These are phyloP conservation scores for Aspergillus nidulans DNA, from an alignment of 495 filamentous ascomycete genomes.

Conservation along the genomic window DNA sequence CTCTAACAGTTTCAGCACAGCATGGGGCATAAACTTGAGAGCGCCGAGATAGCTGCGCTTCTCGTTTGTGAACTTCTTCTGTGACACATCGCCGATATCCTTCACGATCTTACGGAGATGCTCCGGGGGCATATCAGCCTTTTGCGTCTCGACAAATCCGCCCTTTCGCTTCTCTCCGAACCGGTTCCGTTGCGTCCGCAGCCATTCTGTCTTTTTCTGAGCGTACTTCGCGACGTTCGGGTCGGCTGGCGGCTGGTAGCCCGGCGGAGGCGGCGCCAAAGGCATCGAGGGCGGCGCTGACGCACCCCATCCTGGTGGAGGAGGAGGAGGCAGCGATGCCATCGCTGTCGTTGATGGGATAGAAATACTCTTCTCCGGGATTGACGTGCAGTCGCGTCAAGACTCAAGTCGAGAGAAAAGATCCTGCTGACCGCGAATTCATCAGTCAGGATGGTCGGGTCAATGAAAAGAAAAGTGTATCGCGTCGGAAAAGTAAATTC, in stretches of 20 bases:
- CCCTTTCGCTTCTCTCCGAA: conserved; percentile 97
- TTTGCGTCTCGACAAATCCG: conserved; percentile 95
- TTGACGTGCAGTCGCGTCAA: conserved; percentile 40
- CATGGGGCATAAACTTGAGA: conserved; percentile 99
- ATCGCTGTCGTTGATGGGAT: conserved; percentile 48
- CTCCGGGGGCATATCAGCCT: conserved; percentile 98
- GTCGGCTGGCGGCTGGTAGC: conserved; percentile 78
- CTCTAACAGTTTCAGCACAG: conserved; percentile 96
- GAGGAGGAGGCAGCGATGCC: conserved; percentile 72
- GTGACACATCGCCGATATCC: conserved; percentile 98
- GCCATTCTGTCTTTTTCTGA: conserved; percentile 98
- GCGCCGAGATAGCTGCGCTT: conserved; percentile 97
- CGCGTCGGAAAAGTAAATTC: conserved; percentile 22
- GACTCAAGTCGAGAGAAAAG: conserved; percentile 29
- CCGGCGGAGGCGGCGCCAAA: conserved; percentile 80
- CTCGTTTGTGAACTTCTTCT: conserved; percentile 98
- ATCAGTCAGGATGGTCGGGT: conserved; percentile 9
- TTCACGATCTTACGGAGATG: conserved; percentile 97
- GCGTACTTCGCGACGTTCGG: conserved; percentile 91
- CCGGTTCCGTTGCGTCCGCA: conserved; percentile 84
- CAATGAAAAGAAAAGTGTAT: conserved; percentile 2
- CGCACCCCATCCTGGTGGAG: conserved; percentile 70
- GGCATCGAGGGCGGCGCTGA: conserved; percentile 70
- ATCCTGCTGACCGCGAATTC: conserved; percentile 21
- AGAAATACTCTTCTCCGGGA: conserved; percentile 22